Conservation (phyloP, 805 yeast species). For the Kurtzmaniella cleridarum region DNA sequence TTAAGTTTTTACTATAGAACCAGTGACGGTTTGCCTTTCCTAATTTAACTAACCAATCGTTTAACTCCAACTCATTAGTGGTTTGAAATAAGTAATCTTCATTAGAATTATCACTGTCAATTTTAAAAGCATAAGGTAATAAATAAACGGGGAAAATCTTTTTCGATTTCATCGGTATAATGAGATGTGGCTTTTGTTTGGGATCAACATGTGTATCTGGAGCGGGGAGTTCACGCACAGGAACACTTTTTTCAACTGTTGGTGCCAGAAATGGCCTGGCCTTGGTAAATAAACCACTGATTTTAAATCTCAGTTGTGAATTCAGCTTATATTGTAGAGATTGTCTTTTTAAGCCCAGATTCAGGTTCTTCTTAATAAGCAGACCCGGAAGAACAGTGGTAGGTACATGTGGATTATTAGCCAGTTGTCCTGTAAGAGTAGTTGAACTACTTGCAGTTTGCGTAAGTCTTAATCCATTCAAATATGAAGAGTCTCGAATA, state of each 20-base stretch:
- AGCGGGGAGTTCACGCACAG: slow-evolving; percentile 57
- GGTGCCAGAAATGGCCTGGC: slow-evolving; percentile 52
- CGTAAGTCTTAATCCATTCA: background rate
- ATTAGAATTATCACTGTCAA: slow-evolving; percentile 39
- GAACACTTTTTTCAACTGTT: slow-evolving; percentile 41
- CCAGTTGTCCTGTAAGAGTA: slow-evolving; percentile 1
- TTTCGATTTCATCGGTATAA: slow-evolving; percentile 41
- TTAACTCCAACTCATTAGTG: slow-evolving; percentile 51
- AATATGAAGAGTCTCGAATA: slow-evolving; percentile 8
- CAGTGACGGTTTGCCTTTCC: slow-evolving; percentile 49
- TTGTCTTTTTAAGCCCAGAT: slow-evolving; percentile 28
- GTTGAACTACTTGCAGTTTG: background rate
- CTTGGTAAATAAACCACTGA: slow-evolving; percentile 54
- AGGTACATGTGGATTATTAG: background rate
- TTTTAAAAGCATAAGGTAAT: slow-evolving; percentile 43
- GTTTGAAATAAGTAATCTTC: slow-evolving; percentile 68
- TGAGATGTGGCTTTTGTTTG: slow-evolving; percentile 46
- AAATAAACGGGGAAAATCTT: slow-evolving; percentile 50
- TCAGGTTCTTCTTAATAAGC: slow-evolving; percentile 25
- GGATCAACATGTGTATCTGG: slow-evolving; percentile 34
- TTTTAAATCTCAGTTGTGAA: slow-evolving; percentile 39
- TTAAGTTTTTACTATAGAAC: slow-evolving; percentile 43
- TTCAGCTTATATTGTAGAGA: slow-evolving; percentile 34
- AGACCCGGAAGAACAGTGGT: slow-evolving; percentile 3
- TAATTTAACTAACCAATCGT: slow-evolving; percentile 63